A percentile compares a stretch with the other conserved stretches of the same genome.
These are phyloP conservation scores for Hyphodiscus hymeniophilus DNA, from an alignment of 495 filamentous ascomycete genomes.

Conservation along the genomic window DNA sequence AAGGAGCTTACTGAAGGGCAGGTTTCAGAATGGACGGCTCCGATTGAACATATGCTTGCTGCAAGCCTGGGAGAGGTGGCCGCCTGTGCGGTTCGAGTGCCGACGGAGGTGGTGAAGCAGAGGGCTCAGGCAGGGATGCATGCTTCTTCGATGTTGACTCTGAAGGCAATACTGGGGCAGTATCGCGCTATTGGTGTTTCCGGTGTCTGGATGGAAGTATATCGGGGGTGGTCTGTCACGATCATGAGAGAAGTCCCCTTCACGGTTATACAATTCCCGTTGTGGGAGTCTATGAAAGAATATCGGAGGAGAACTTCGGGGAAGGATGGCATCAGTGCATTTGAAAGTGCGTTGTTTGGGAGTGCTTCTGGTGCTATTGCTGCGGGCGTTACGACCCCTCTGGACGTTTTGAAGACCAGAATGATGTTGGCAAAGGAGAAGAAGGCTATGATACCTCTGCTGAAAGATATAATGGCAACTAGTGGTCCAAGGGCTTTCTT, in stretches of 20 bases:
- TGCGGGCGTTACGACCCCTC: conserved; percentile 81
- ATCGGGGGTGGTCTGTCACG: conserved; percentile 84
- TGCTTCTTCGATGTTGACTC: conserved; percentile 48
- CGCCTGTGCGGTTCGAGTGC: conserved; percentile 85
- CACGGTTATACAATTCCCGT: conserved; percentile 90
- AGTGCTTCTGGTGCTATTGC: conserved; percentile 77
- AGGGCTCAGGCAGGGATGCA: conserved; percentile 79
- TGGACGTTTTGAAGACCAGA: conserved; percentile 94
- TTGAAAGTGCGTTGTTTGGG: conserved; percentile 81
- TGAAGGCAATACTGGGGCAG: conserved; percentile 60
- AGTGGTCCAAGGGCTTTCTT: conserved; percentile 74
- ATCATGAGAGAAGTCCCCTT: conserved; percentile 96
- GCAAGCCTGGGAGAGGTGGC: conserved; percentile 84
- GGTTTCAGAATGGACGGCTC: conserved; percentile 19
- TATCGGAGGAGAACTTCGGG: conserved; percentile 26
- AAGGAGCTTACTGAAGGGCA: conserved; percentile 9
- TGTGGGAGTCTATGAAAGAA: conserved; percentile 90
- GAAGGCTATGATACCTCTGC: conserved; percentile 47
- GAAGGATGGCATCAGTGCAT: conserved; percentile 48
- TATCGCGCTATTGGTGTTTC: conserved; percentile 31
- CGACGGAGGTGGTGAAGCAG: conserved; percentile 96
- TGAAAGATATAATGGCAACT: conserved; percentile 58
- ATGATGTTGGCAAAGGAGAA: conserved; percentile 75
- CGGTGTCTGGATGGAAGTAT: conserved; percentile 73
- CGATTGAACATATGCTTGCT: conserved; percentile 69